Evolutionary conservation across 495 filamentous ascomycete species (phyloP), one percentile per base, ranked within the genome.

Genomic region (Aspergillus baeticus): DNA sequence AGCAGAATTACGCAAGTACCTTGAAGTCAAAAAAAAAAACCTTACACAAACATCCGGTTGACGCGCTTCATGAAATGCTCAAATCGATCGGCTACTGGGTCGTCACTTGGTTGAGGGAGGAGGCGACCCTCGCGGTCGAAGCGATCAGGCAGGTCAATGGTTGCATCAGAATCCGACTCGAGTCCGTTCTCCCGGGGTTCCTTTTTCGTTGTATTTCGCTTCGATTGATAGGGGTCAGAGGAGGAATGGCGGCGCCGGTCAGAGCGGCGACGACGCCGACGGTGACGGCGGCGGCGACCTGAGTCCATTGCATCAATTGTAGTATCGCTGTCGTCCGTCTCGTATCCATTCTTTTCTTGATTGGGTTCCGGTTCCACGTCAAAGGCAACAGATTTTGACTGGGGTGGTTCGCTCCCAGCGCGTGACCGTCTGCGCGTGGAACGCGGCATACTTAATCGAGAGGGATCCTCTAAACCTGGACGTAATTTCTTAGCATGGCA

Each of bases 91-190:
- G 64, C 65, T 5, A 74, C 56, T 14, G 74, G 65, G 55, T 76
- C 69, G 10, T 72, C 68, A 6, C 57, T 66, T 1, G 55, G 59
- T 42, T 74, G 60, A 2, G 70, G 64, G 10, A 80, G 65, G 1
- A 77, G 81, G 18, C 74, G 72, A 1, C 88, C 87, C 3, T 85
- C 70, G 6, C 69, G 59, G 57, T 90, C 86, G 57, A 91, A 90
- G 0, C 88, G 78, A 39, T 84, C 79, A 0, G 88, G 88, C 0
- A 91, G 60, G 6, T 81, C 77, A 33, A 81, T 66, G 3, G 79
- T 81, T 21, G 77, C 70, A 22, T 81, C 77, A 4, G 74, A 77
- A 20, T 69, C 68, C 1, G 69, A 69, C 31, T 70, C 70, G 36
- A 38, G 53, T 1, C 52, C 54, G 26, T 57, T 62, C 57, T 54